Conservation (phyloP, 495 filamentous ascomycete species). For the Aspergillus sclerotioniger region DNA sequence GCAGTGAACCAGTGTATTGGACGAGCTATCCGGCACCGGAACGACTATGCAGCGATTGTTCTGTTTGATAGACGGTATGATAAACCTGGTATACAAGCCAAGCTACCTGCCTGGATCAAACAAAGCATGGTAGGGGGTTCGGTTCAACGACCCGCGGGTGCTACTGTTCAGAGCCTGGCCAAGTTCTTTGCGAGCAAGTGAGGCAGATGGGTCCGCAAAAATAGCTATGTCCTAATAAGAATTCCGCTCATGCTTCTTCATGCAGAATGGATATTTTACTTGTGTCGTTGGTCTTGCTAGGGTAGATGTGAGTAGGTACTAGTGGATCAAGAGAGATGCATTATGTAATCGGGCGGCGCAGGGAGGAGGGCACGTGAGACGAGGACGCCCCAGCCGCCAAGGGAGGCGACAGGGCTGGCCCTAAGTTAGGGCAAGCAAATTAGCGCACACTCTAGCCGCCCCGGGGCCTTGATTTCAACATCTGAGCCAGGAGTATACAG, state of each 20-base stretch:
- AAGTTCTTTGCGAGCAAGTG: slow-evolving; percentile 33
- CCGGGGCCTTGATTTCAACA: slow-evolving; percentile 43
- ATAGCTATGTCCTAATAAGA: no score
- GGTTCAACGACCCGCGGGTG: slow-evolving; percentile 26
- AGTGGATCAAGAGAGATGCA: not conserved
- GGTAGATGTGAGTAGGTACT: no score
- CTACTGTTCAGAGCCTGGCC: slow-evolving; percentile 31
- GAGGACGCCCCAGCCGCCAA: not conserved
- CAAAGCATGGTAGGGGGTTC: slow-evolving; percentile 33
- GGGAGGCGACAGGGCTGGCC: slow-evolving; percentile 25
- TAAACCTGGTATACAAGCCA: slow-evolving; percentile 63
- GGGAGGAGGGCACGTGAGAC: not conserved
- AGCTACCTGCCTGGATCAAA: slow-evolving; percentile 88
- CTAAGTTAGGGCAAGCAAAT: slow-evolving; percentile 43
- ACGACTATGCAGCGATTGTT: slow-evolving; percentile 87
- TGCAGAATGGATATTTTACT: no score
- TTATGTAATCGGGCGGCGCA: not conserved
- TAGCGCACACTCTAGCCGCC: slow-evolving; percentile 45
- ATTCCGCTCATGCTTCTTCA: no score
- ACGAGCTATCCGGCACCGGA: slow-evolving; percentile 81
- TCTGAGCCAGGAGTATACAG: slow-evolving; percentile 36
- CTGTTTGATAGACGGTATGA: slow-evolving; percentile 79
- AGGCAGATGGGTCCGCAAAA: slow-evolving; percentile 8
- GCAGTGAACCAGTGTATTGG: slow-evolving; percentile 97
- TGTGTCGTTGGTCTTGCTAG: no score